A percentile compares a stretch with the other conserved stretches of the same genome.
These are phyloP conservation scores for Hysterium pulicare DNA, from an alignment of 2,329 filamentous ascomycete genomes.

Conservation along the genomic window DNA sequence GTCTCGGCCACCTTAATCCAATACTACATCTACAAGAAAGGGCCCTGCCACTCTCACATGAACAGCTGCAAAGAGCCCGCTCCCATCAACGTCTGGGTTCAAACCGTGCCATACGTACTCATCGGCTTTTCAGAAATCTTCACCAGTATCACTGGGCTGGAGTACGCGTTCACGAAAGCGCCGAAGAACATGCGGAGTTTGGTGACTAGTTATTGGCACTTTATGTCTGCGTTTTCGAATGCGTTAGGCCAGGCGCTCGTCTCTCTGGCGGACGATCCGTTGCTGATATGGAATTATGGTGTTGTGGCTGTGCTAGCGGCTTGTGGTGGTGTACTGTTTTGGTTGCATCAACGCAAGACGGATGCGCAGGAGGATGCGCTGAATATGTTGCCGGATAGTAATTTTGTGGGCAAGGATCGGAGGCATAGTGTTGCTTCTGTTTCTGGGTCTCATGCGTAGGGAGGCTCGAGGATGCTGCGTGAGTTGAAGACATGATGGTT, in stretches of 20 bases:
- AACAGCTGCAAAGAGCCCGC: constrained; percentile 50
- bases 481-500: no score
- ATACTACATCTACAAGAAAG: constrained; percentile 61
- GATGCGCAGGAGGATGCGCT: constrained; percentile 66
- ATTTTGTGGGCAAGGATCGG: constrained; percentile 29
- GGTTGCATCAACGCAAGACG: constrained; percentile 63
- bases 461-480: no score
- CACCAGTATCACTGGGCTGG: constrained; percentile 60
- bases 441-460: neutral
- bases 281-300: constrained; percentile 71
- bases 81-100: constrained; percentile 62
- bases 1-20: constrained; percentile 50
- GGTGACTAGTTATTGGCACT: constrained; percentile 66
- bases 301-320: constrained; percentile 60
- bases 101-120: constrained; percentile 49
- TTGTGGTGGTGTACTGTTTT: constrained; percentile 63
- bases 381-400: constrained; percentile 55
- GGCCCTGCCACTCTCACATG: constrained; percentile 58
- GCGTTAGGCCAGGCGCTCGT: constrained; percentile 69
- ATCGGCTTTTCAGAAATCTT: constrained; percentile 58
- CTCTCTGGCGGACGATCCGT: constrained; percentile 59
- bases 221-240: constrained; percentile 67
- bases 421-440: constrained; percentile 17
- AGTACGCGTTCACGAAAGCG: constrained; percentile 75
- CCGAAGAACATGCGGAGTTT: constrained; percentile 77